Evolutionary conservation across 1,284 basidiomycete species (phyloP), one percentile per base, ranked within the genome.

Genomic region (Ceratobasidium sp.): DNA sequence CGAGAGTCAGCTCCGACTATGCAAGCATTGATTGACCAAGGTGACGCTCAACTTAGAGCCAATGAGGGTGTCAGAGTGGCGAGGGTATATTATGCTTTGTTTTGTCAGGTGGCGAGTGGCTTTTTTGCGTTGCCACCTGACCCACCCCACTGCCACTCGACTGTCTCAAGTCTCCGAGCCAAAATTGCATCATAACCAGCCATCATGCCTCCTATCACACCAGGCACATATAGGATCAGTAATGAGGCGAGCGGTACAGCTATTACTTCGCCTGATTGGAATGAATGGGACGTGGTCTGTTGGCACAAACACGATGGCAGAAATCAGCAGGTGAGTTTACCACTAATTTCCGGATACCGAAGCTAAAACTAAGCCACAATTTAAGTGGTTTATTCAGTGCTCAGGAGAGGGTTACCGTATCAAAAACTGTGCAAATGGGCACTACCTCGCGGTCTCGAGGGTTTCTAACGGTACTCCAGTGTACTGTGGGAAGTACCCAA

Each of bases 381-480:
- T 34, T 8, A 34, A 64, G 62, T 64, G 62, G 62, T 43, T 64
- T 48, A 27, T 43, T 24, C 39, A 64, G 29, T 43, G 62, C n/a
- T n/a, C 62, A 11, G 41, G 39, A 14, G 29, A 48, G n/a, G 62
- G 62, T 48, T 64, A 64, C n/a, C 22, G 62, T 9, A 46, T 64
- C 62, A 64, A 64, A 19, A 64, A 48, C 22, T 64, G 39, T 24
- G 2, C 9, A 27, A 9, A 46, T 31, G 62, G 62, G 9, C 19
- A 31, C 14, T 64, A 64, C 48, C 22, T 64, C 11, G 19, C 41
- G 22, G 41, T 64, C 13, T 14, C 34, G 13, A 14, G 27, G 11
- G 48, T 43, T 7, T 22, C 24, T 13, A 24, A 22, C 16, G 24
- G 48, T 13, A 24, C 62, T 27, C 39, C 13, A 27, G 37, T 48